Base-by-base conservation (phyloP, 2,329 filamentous ascomycete genomes). In the Trichoderma sp. region DNA sequence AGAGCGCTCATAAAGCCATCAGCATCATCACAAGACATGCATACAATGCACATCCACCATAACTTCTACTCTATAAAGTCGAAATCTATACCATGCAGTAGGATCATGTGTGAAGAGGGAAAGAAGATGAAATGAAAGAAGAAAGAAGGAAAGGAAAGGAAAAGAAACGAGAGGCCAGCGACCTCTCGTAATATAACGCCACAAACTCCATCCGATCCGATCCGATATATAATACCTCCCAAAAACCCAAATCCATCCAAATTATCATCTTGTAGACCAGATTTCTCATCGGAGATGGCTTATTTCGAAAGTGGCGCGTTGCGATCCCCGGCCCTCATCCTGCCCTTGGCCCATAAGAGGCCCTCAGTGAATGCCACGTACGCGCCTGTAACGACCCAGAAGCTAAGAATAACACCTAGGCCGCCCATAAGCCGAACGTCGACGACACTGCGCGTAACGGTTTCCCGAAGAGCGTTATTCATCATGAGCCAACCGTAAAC, bases 321-420 rank as follows among this genome's bases (percentile, higher is more conserved):
- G 43, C 75, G 76, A 63, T 77, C 77, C 11, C 72, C 76, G 8
- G 70, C 70, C 61, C 77, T 75, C 72, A 76, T 70, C 37, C 74
- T 75, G 14, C 78, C 77, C 68, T 79, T 81, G 5, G 74, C 73
- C 77, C 81, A 81, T 58, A 84, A 76, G 10, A 78, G 76, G 51
- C 78, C 76, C 72, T 86, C 83, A 16, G 82, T 84, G 59, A 86
- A 85, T 39, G 81, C 71, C 68, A 86, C 79, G 68, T 86, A 86
- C 43, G 81, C 74, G 2, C 84, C 81, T 0, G 85, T 84, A 18
- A 84, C 73, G 32, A 78, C 79, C 85, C 84, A 86, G 69, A 84
- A 83, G 1, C 80, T 79, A 26, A 83, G 56, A 59, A 87, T 85
- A 26, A 85, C 73, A 3, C 79, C 79, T 24, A 86, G 72, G 0